Conservation (phyloP, 2,329 filamentous ascomycete genomes). For the Pyrenochaeta sp. region DNA sequence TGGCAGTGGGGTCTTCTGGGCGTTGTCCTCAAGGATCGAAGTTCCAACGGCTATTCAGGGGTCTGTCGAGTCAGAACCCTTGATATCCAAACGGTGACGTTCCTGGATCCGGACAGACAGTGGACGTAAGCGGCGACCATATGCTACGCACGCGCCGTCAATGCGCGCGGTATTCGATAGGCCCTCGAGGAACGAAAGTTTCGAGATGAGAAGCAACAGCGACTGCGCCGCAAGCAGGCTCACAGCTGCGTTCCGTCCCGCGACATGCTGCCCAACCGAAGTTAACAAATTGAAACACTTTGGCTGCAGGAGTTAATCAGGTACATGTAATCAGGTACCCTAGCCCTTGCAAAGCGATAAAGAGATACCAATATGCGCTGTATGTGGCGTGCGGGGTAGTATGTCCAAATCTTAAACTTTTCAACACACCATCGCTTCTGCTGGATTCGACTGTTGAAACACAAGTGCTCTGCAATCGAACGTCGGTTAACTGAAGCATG, state of each 20-base stretch:
- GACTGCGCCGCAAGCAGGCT: slow-evolving; percentile 24
- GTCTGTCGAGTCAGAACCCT: slow-evolving; percentile 22
- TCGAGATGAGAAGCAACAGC: slow-evolving; percentile 9
- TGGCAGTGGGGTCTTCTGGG: slow-evolving; percentile 13
- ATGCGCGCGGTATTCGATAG: slow-evolving; percentile 32
- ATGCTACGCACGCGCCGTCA: slow-evolving; percentile 29
- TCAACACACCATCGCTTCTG: slow-evolving; percentile 22
- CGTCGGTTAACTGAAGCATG: slow-evolving; percentile 6
- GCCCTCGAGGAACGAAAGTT: slow-evolving; percentile 12
- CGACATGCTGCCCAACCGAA: slow-evolving; percentile 19
- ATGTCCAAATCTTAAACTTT: slow-evolving; percentile 13
- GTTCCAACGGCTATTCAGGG: slow-evolving; percentile 28
- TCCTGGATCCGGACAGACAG: slow-evolving; percentile 8
- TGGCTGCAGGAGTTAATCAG: slow-evolving; percentile 22
- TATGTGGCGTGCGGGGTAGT: slow-evolving; percentile 32
- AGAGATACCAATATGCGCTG: slow-evolving; percentile 11
- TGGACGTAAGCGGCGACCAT: slow-evolving; percentile 13
- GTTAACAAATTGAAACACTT: slow-evolving; percentile 18
- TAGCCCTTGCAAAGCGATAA: slow-evolving; percentile 18
- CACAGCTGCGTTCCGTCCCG: slow-evolving; percentile 18
- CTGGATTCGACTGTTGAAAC: slow-evolving; percentile 10
- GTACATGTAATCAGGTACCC: slow-evolving; percentile 17
- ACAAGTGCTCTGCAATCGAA: slow-evolving; percentile 3
- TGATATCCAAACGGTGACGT: slow-evolving; percentile 6
- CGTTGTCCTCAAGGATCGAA: slow-evolving; percentile 19